These are phyloP conservation scores for Ogataea corticis DNA, from an alignment of 805 yeast species.

Conservation along the genomic window DNA sequence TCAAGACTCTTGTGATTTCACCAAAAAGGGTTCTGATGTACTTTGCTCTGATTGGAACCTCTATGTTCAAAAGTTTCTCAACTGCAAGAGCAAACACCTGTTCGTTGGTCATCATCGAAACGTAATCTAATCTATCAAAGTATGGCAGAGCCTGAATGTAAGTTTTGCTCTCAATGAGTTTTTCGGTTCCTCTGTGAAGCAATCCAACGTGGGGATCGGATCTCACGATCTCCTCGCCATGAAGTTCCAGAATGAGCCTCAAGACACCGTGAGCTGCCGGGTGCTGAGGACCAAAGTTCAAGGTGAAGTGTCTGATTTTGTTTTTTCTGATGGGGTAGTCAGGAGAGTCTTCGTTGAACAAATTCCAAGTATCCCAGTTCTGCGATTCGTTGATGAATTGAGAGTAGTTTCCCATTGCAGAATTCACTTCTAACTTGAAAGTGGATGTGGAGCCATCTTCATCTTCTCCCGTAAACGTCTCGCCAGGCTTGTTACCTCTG, in stretches of 20 bases:
- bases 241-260: constrained; percentile 79
- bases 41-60: constrained; percentile 82
- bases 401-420: constrained; percentile 43
- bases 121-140: constrained; percentile 85
- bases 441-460: constrained; percentile 30
- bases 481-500: constrained; percentile 32
- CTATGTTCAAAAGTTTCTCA: constrained; percentile 80
- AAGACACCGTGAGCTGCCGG: constrained; percentile 95
- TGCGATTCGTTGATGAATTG: constrained; percentile 36
- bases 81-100: constrained; percentile 81
- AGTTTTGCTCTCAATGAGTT: constrained; percentile 82
- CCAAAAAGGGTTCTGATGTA: constrained; percentile 85
- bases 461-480: constrained; percentile 23
- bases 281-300: constrained; percentile 92
- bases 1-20: constrained; percentile 79
- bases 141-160: constrained; percentile 87
- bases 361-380: constrained; percentile 38
- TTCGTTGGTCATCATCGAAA: constrained; percentile 88
- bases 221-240: constrained; percentile 86
- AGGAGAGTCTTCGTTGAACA: constrained; percentile 37
- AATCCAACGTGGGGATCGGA: constrained; percentile 89
- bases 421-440: constrained; percentile 35
- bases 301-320: constrained; percentile 82
- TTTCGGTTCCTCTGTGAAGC: constrained; percentile 87
- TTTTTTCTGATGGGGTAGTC: constrained; percentile 38